phyloP scores from a whole-genome alignment of 352 stramenopile species.

The Phytophthora tubulina region DNA sequence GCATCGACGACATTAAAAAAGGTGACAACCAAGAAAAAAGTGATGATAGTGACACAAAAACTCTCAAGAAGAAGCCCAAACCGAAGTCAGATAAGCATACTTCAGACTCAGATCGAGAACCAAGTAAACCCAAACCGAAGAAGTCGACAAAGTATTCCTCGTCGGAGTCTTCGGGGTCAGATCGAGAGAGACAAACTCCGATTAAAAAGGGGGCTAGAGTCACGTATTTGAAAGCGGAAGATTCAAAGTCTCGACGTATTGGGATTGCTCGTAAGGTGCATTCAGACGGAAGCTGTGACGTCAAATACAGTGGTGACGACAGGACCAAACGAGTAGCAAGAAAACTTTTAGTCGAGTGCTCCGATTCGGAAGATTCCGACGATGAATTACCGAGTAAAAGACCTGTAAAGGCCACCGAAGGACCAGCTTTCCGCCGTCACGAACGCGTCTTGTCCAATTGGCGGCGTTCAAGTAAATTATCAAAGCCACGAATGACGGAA shows the following conservation, averaged over 20 bases:
- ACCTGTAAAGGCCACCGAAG: slow-evolving; percentile 7
- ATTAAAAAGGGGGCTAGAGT: slow-evolving; percentile 47
- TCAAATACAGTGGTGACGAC: slow-evolving; percentile 71
- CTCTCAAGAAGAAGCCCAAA: slow-evolving; percentile 21
- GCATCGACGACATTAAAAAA: slow-evolving; percentile 23
- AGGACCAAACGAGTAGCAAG: slow-evolving; percentile 43
- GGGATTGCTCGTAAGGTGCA: slow-evolving; percentile 51
- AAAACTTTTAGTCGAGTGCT: slow-evolving; percentile 36
- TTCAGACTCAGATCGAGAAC: slow-evolving; percentile 25
- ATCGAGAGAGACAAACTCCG: slow-evolving; percentile 8
- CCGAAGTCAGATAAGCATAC: background rate
- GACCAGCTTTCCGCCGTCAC: slow-evolving; percentile 38
- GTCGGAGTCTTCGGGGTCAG: slow-evolving; percentile 32
- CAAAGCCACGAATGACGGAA: slow-evolving; percentile 35
- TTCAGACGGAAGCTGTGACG: slow-evolving; percentile 65
- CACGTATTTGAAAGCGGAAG: slow-evolving; percentile 49
- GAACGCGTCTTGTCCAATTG: slow-evolving; percentile 48
- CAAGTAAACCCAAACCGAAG: slow-evolving; percentile 20
- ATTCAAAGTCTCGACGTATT: slow-evolving; percentile 42
- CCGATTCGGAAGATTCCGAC: slow-evolving; percentile 47
- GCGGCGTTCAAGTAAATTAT: slow-evolving; percentile 52
- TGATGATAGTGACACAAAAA: slow-evolving; percentile 20
- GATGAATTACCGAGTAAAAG: slow-evolving; percentile 17
- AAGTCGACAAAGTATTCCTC: slow-evolving; percentile 28
- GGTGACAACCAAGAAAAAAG: slow-evolving; percentile 15